Evolutionary conservation across 1,284 basidiomycete species (phyloP).

Genomic region (Tylopilus sp.): DNA sequence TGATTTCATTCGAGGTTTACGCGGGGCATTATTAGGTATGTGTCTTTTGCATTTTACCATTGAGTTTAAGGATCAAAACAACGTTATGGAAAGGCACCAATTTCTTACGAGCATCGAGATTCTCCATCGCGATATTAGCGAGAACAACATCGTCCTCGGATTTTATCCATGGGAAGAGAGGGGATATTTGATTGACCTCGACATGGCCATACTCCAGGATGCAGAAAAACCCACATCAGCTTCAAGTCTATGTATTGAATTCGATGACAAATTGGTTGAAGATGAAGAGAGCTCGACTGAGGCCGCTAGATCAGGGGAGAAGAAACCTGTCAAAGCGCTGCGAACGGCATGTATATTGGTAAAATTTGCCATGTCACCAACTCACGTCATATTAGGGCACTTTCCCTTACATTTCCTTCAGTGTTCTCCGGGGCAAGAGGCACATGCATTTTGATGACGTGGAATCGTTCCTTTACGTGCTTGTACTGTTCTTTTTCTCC

Average conservation of each 20-base stretch:
- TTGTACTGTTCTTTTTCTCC: conserved; percentile 3
- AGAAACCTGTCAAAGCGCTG: background rate
- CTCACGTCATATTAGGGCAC: conserved; percentile 3
- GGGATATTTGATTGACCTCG: conserved; percentile 11
- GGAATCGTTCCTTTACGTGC: conserved; percentile 3
- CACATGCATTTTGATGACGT: conserved; percentile 14
- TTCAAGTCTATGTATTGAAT: too few species aligned
- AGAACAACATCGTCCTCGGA: conserved; percentile 21
- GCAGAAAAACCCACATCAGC: background rate
- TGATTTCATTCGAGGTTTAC: conserved; percentile 15
- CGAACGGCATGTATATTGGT: background rate
- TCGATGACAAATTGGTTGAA: too few species aligned
- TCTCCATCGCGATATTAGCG: conserved; percentile 20
- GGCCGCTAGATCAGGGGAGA: background rate
- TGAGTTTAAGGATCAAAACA: background rate
- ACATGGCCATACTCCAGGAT: conserved; percentile 10
- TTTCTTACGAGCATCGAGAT: conserved; percentile 13
- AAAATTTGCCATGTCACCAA: background rate
- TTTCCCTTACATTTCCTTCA: conserved; percentile 9
- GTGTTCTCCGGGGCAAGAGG: background rate
- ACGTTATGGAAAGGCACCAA: conserved; percentile 10
- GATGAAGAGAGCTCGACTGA: too few species aligned
- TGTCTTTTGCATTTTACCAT: background rate
- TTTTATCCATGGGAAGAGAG: conserved; percentile 6
- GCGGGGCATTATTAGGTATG: conserved; percentile 12